Evolutionary conservation across 139 green algal genomes (phyloP).

Genomic region (Picochlorum sp.): DNA sequence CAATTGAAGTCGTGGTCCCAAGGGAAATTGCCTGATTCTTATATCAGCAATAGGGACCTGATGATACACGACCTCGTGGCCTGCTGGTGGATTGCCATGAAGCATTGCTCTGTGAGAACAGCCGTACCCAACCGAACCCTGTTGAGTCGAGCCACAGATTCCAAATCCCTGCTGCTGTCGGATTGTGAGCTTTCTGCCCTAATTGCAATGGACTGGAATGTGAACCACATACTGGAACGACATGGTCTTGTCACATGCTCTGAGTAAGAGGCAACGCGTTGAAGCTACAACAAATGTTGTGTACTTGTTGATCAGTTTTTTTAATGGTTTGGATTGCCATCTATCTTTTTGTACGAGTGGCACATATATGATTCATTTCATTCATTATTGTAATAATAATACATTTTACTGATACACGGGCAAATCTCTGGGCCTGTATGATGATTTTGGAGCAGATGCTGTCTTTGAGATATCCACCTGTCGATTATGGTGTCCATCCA

Average conservation of each 20-base stretch:
- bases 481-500: neutral
- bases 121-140: constrained; percentile 31
- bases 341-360: no score
- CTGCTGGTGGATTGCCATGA: constrained; percentile 35
- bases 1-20: constrained; percentile 6
- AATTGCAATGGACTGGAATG: constrained; percentile 26
- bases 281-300: no score
- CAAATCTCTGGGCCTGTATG: constrained; percentile 54
- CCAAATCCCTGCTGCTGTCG: constrained; percentile 7
- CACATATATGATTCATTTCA: no score
- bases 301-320: no score
- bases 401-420: constrained; percentile 45
- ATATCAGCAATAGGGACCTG: constrained; percentile 11
- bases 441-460: constrained; percentile 6
- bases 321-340: no score
- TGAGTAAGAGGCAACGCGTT: neutral
- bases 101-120: constrained; percentile 27
- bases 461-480: constrained; percentile 7
- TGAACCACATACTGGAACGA: constrained; percentile 16
- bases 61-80: constrained; percentile 28
- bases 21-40: neutral
- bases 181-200: constrained; percentile 22
- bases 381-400: constrained; percentile 5
- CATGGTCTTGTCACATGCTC: constrained; percentile 19
- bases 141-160: constrained; percentile 21